Evolutionary conservation across 352 stramenopile species (phyloP), one percentile per base, ranked within the genome.

Genomic region (Paralagenidium karlingii): DNA sequence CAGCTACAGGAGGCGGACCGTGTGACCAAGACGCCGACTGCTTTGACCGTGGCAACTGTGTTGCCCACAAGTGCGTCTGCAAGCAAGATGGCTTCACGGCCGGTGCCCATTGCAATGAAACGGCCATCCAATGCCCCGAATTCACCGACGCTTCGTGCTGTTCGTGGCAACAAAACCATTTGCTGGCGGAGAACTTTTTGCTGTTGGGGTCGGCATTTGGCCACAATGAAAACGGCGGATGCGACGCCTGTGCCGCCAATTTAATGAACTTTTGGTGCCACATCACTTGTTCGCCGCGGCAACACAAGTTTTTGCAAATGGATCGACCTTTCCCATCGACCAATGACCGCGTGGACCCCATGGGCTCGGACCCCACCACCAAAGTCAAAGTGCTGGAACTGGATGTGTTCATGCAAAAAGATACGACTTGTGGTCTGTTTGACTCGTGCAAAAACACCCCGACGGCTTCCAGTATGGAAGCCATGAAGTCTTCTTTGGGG

Each of bases 121-220:
- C 75, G 33, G 45, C 60, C 34, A 78, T 91, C 45, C 77, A 93
- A 43, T 94, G 82, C 42, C 82, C 82, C n/a, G 71, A 80, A 28
- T 93, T 92, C 57, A 63, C 63, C 27, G 57, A 70, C 38, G 43
- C 53, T 1, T 75, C 78, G 5, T 94, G 82, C 52, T 94, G 82
- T 53, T 83, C 76, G 36, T 94, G 82, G 82, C 77, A 94, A 51
- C 82, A 94, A 58, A 94, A 94, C 49, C 75, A 86, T 36, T 77
- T 61, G 1, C 64, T 94, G 49, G 82, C 78, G 22, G 61, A 89
- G 49, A 93, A 93, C 50, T 90, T 90, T 43, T 75, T 82, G 58
- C 49, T 90, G 9, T 22, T 90, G 12, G 62, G 66, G 28, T 68
- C 45, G 19, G 57, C 85, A 19, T 90, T 90, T 51, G 73, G 63